A percentile compares a stretch with the other conserved stretches of the same genome.
Evolutionary conservation across 2,329 filamentous ascomycete genomes (phyloP).

Genomic region (Blumeria hordei): DNA sequence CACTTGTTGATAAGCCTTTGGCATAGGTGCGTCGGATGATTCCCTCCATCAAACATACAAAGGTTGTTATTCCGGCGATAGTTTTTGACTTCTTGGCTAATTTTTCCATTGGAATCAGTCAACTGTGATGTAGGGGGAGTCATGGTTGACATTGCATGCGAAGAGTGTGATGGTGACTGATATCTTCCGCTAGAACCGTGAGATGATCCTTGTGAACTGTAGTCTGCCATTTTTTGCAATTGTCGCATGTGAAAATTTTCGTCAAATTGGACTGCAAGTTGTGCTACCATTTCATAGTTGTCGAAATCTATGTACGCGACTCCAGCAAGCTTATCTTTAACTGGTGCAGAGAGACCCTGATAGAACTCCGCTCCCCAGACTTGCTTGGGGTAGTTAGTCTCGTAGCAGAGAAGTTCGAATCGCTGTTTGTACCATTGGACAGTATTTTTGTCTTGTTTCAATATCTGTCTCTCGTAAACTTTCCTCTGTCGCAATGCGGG

Average conservation of each 20-base stretch:
- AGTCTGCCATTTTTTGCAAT: neutral
- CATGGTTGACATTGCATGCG: too few species aligned
- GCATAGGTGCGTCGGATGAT: neutral
- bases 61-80: neutral
- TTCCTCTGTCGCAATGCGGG: neutral
- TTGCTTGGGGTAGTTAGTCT: neutral
- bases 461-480: neutral
- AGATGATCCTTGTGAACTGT: too few species aligned
- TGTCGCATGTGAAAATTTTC: neutral
- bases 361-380: neutral
- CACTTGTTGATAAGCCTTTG: neutral
- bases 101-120: neutral
- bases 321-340: neutral
- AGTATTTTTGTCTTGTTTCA: neutral
- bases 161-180: too few species aligned
- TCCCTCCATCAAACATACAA: neutral
- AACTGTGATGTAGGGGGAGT: too few species aligned
- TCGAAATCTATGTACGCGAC: neutral
- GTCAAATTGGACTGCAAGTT: neutral
- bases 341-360: neutral
- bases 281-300: neutral
- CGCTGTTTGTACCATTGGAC: neutral
- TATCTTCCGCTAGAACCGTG: too few species aligned
- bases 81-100: neutral
- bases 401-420: neutral